Evolutionary conservation across 306 rosid genomes (phyloP), one percentile per base, ranked within the genome.

Genomic region (Hippophae tibetana): DNA sequence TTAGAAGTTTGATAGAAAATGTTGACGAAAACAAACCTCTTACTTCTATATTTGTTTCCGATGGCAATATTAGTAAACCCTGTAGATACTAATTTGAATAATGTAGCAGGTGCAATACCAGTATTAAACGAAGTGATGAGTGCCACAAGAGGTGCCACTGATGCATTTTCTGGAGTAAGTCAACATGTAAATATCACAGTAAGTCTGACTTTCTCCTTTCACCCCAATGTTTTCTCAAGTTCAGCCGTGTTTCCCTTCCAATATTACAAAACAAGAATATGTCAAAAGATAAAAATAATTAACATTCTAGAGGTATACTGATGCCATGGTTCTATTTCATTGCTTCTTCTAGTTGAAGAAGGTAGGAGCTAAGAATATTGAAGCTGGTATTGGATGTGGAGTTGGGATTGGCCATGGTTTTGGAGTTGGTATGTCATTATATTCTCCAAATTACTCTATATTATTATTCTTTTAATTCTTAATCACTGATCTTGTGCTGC

Each of bases 381-480:
- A 93, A 78, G 89, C 76, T 3, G 95, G 99, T 38, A 23, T 93
- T 69, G 99, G 99, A 61, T 88, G 99, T 76, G 99, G 95, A 58
- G 79, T 92, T 78, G 99, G 99, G 61, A 72, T 92, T 45, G 99
- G 99, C 49, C 96, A 92, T 82, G 99, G 99, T 74, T 88, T 93
- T 69, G 99, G 99, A 61, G 81, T 69, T 74, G 99, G 99, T 93
- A 86, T 72, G 94, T 65, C 8, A 7, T 47, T 50, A 47, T 53
- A 47, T 52, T 13, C 58, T 59, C 43, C 53, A 6, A 51, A 56
- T 54, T 49, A 25, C 54, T 8, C 38, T 42, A 41, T 10, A 10
- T 11, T 56, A 27, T 27, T 27, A 27, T 27, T 27, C 0, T 27
- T 27, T 27, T 27, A 27, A 2, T 50, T n/a, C 62, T 65, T 60